Conservation (phyloP, 2,329 filamentous ascomycete genomes). For the Ophiostoma ips region DNA sequence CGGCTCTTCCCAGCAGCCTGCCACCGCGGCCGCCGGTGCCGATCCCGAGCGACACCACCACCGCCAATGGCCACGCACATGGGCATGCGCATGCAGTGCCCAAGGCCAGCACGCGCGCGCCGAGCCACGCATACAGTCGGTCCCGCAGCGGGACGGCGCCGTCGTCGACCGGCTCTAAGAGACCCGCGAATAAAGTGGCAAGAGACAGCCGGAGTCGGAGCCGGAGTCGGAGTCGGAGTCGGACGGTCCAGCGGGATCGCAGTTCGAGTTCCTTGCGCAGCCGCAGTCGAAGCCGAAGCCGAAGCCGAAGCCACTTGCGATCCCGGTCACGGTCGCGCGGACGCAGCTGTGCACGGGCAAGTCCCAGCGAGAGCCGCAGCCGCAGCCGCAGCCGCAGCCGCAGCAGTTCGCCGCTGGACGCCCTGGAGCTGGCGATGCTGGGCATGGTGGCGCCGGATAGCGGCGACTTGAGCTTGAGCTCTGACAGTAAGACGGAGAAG, state of each 20-base stretch:
- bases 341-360: background rate
- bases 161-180: background rate
- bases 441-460: slow-evolving; percentile 15
- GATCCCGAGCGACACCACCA: slow-evolving; percentile 5
- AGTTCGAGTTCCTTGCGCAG: background rate
- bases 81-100: too few species aligned
- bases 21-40: slow-evolving; percentile 3
- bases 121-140: background rate
- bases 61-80: background rate
- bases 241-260: background rate
- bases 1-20: slow-evolving; percentile 2
- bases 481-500: background rate
- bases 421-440: slow-evolving; percentile 16
- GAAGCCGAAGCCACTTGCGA: background rate
- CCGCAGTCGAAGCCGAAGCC: background rate
- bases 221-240: background rate
- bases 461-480: too few species aligned
- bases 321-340: background rate
- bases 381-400: slow-evolving; percentile 6
- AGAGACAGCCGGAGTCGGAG: too few species aligned
- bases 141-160: background rate
- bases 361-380: background rate
- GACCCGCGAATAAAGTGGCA: background rate
- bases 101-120: background rate
- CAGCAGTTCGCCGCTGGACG: slow-evolving; percentile 14